Base-by-base conservation (phyloP, 2,329 filamentous ascomycete species). In the Sclerotinia nivalis region DNA sequence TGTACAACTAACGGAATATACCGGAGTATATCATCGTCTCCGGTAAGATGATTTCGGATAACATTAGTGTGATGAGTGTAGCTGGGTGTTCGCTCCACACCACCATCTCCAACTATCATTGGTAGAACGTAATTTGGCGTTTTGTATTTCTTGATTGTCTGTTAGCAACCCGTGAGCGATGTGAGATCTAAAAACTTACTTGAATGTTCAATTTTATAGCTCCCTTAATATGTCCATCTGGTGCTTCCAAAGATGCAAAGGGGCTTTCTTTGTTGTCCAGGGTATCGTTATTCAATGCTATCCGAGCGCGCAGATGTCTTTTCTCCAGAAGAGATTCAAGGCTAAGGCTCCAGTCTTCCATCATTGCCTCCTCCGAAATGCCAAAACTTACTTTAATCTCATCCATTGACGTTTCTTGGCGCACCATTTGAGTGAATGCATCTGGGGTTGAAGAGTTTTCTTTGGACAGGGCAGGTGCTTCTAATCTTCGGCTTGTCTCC, bases 21-120 rank as follows among this genome's bases (percentile, higher is more conserved):
- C 55, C 72, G 73, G 12, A 77, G 70, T 49, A 74, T 74, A 37
- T 75, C 74, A 55, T 75, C 72, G 69, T 78, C 77, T 40, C 72
- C 72, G 4, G 71, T 70, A 1, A 77, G 67, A 28, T 77, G 72
- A 52, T 77, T 78, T 31, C 74, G 72, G 20, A 70, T 72, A 28
- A 76, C 71, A 49, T 70, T 73, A 2, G 72, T 77, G 61, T 76
- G 69, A 28, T 72, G 69, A 22, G 55, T 72, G 40, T 76, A 77
- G 43, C 60, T 74, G 22, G 76, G 76, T 37, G 76, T 73, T 25
- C 71, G 71, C 28, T 73, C 60, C 12, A 70, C 62, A 54, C 74
- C 61, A 22, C 67, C 65, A 50, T 49, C 58, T 7, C 59, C 52
- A 22, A 74, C 61, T n/a, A 37, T 28, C 31, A 67, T 72, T 43